A percentile compares a stretch with the other conserved stretches of the same genome.
These are phyloP conservation scores for Suhomyces canberraensis DNA, from an alignment of 805 yeast genomes.

Conservation along the genomic window DNA sequence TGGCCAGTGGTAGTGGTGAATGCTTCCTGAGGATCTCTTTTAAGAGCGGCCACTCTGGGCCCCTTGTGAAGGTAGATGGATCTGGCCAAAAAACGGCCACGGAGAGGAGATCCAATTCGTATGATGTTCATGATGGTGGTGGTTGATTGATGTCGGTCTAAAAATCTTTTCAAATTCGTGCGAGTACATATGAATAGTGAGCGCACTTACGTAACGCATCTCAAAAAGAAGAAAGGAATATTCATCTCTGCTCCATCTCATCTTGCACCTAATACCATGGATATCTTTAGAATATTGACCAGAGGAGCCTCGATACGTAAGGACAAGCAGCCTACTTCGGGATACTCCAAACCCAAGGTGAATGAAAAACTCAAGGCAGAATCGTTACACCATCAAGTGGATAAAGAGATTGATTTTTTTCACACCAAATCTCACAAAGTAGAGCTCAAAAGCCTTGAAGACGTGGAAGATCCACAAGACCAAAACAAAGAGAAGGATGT, in stretches of 20 bases:
- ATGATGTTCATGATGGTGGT: not conserved
- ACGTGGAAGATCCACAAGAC: slow-evolving; percentile 12
- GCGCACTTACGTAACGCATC: slow-evolving; percentile 5
- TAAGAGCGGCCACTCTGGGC: slow-evolving; percentile 64
- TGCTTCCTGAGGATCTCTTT: slow-evolving; percentile 62
- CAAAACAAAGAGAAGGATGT: slow-evolving; percentile 26
- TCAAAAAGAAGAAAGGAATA: slow-evolving; percentile 3
- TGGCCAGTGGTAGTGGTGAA: slow-evolving; percentile 31
- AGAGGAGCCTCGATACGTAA: slow-evolving; percentile 82
- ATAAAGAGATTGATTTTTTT: slow-evolving; percentile 81
- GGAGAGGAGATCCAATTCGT: not conserved
- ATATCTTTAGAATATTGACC: slow-evolving; percentile 78
- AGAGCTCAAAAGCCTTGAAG: slow-evolving; percentile 12
- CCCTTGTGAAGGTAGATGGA: slow-evolving; percentile 44
- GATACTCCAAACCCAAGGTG: slow-evolving; percentile 35
- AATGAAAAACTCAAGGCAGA: slow-evolving; percentile 34
- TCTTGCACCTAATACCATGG: slow-evolving; percentile 49
- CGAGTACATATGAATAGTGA: not conserved
- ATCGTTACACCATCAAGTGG: slow-evolving; percentile 48
- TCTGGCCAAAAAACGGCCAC: slow-evolving; percentile 15
- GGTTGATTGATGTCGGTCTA: not conserved
- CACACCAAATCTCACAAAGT: slow-evolving; percentile 47
- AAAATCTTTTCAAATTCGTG: slow-evolving; percentile 4
- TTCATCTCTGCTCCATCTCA: too few species aligned
- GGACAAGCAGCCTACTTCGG: slow-evolving; percentile 44